These are phyloP conservation scores for Carex myosuroides DNA, from an alignment of 176 grass and related monocot species.

Conservation along the genomic window DNA sequence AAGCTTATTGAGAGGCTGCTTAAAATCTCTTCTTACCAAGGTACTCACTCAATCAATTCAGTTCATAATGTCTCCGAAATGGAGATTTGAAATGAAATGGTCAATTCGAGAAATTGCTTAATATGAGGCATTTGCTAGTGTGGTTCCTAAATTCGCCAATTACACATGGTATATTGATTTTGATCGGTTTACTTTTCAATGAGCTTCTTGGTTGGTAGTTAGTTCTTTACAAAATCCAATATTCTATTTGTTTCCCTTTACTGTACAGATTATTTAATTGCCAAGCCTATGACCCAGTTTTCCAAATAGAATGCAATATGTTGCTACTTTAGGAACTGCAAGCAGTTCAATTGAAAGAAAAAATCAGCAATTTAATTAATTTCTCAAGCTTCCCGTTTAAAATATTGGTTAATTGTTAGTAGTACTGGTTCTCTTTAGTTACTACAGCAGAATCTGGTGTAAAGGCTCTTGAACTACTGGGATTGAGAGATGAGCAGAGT, in stretches of 20 bases:
- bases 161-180: not conserved
- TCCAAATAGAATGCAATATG: not conserved
- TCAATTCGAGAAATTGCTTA: not conserved
- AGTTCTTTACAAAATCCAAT: not conserved
- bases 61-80: not conserved
- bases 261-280: conserved; percentile 1
- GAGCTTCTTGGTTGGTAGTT: not conserved
- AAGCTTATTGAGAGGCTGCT: conserved; percentile 97
- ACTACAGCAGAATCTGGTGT: conserved; percentile 88
- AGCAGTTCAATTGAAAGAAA: conserved; percentile 6
- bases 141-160: not conserved
- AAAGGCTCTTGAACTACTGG: conserved; percentile 76
- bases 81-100: not conserved
- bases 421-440: conserved; percentile 30
- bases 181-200: not conserved
- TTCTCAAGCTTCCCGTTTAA: not conserved
- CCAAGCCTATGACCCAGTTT: not conserved
- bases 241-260: not conserved
- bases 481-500: conserved; percentile 45
- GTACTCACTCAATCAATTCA: conserved; percentile 17
- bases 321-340: not conserved
- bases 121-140: not conserved
- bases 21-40: conserved; percentile 86
- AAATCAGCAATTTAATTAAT: not conserved
- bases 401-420: not conserved